A percentile compares a stretch with the other conserved stretches of the same genome.
Evolutionary conservation across 495 filamentous ascomycete species (phyloP).

Genomic region (Achaetomiella virescens): DNA sequence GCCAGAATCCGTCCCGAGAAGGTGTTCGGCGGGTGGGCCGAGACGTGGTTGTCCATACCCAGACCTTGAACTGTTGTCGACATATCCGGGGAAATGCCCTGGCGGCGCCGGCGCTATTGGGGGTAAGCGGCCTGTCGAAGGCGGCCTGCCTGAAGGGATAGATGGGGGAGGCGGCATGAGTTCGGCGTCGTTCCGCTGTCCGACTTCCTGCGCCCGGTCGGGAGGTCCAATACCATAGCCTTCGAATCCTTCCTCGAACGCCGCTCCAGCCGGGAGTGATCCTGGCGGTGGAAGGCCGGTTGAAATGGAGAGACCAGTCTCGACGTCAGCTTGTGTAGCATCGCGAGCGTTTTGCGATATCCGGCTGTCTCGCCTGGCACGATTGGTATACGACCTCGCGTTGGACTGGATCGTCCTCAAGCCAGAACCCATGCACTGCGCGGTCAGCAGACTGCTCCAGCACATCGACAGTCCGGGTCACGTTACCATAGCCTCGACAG

Average conservation of each 20-base stretch:
- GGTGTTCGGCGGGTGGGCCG: neutral
- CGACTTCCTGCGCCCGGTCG: too few species aligned
- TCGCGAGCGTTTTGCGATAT: conserved; percentile 6
- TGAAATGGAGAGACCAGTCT: neutral
- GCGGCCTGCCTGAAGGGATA: neutral
- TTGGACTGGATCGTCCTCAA: conserved; percentile 44
- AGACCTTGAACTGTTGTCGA: neutral
- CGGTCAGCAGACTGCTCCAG: neutral
- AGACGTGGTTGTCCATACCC: neutral
- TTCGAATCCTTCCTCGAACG: neutral
- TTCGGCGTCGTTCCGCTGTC: neutral
- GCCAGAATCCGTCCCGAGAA: neutral
- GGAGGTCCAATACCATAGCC: neutral
- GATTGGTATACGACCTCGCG: conserved; percentile 40
- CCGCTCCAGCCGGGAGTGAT: neutral
- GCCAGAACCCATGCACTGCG: conserved; percentile 44
- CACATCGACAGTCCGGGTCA: neutral
- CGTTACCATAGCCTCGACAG: conserved; percentile 62
- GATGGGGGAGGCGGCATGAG: conserved; percentile 14
- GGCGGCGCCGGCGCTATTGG: neutral
- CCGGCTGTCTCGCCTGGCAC: conserved; percentile 30
- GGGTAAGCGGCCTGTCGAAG: neutral
- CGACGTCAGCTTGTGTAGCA: neutral
- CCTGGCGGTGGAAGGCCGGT: neutral
- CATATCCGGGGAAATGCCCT: conserved; percentile 4